Base-by-base conservation (phyloP, 2,329 filamentous ascomycete species). In the Achaetomium macrosporum region DNA sequence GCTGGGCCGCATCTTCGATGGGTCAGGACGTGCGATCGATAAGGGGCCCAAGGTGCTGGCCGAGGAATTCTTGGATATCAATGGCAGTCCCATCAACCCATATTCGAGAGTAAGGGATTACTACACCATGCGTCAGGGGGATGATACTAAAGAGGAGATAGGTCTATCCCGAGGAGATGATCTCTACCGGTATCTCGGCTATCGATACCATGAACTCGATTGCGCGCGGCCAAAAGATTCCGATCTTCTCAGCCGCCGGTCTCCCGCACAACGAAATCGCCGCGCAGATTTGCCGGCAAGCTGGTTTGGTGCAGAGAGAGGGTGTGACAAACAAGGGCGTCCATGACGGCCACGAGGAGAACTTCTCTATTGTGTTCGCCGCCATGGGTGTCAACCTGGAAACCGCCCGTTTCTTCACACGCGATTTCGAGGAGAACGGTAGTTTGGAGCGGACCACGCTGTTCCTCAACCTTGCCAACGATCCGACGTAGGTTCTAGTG, bases 351-450 rank as follows among this genome's bases (percentile, higher is more conserved):
- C 93, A 99, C 73, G 90, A 96, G 67, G 93, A 99, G 68, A 99
- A 99, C 78, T 99, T 99, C 81, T 96, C 91, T 56, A 99, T 99
- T 66, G 93, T 99, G 53, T 99, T 99, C 69, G 95, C 90, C 68
- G 93, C 93, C 68, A 99, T 99, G 93, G 93, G 93, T 90, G 93
- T 99, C 64, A 99, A 99, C 78, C 84, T 99, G 85, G 93, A 99
- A 71, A 99, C 93, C 31, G 89, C 88, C 65, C 88, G 93, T 65
- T 99, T 99, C 83, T 99, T 99, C 78, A 97, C 92, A 36, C 83
- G 90, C 61, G 93, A 99, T 67, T 99, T 99, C 68, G 93, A 99
- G 73, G 90, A 99, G 81, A 99, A 99, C 73, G 95, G 95, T 64
- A 95, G 89, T 75, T 84, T 99, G 85, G 93, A 96, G 77, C 89